Base-by-base conservation (phyloP, 495 filamentous ascomycete species). In the Penicillium canescens region DNA sequence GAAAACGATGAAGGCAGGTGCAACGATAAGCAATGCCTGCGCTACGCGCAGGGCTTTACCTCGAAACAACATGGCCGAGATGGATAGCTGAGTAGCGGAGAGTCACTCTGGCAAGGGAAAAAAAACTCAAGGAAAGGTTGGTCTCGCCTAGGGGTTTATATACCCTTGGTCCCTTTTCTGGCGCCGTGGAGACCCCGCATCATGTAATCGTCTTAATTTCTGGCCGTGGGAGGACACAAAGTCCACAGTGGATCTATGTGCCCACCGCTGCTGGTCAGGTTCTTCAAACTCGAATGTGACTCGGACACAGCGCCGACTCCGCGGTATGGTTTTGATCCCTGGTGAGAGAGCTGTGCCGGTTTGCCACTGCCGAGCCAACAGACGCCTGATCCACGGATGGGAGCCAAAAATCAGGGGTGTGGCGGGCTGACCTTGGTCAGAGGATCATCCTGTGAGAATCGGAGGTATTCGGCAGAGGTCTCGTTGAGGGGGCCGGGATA, bases 1-100 rank as follows among this genome's bases (percentile, higher is more conserved):
- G 36, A 64, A 71, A 13, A 67, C 43, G 20, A 71, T 59, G 43
- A 71, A 71, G 46, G 59, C 60, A 14, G 74, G 74, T 13, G 65
- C 69, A 28, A 77, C 60, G 52, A 68, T 62, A 38, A 70, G 60
- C 21, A 60, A 16, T 6, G 61, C 58, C 54, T 68, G 63, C 10
- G 65, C 67, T 43, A 64, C 12, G 24, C 56, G 57, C 16, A 70
- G 52, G 9, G 56, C 12, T 26, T 39, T 56, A 12, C 59, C 61
- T 40, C 44, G 42, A 16, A 52, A 31, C 46, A 60, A 43, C 2
- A 13, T 52, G 46, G 16, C 36, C 24, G 39, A 46, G 7, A 34
- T 38, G 7, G 36, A 37, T 21, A 18, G 21, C 7, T 23, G 38
- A 24, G 13, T 51, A 16, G 23, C 31, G 6, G 11, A 7, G 12